Conservation (phyloP, 768 basidiomycete species). For the Lactarius pseudohatsudake region DNA sequence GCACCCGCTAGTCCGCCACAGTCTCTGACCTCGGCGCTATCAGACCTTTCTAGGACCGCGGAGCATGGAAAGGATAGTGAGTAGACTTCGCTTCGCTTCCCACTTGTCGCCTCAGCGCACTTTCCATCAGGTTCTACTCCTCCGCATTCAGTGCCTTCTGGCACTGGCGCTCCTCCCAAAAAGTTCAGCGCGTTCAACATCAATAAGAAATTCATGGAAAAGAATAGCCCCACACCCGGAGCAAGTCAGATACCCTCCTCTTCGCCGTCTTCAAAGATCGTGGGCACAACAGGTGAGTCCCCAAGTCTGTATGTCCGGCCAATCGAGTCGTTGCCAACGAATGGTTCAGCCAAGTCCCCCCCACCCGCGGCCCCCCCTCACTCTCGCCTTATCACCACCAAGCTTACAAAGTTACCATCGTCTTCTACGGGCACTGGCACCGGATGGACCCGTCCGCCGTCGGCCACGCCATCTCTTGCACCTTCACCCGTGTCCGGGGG, state of each 20-base stretch:
- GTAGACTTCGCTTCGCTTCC: conserved; percentile 6
- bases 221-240: conserved; percentile 64
- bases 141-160: conserved; percentile 21
- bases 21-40: conserved; percentile 5
- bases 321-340: conserved; percentile 1
- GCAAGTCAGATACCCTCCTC: conserved; percentile 46
- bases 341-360: conserved; percentile 53
- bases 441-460: conserved; percentile 80
- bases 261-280: conserved; percentile 49
- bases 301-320: not conserved
- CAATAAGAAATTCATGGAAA: conserved; percentile 96
- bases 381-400: conserved; percentile 83
- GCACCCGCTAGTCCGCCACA: conserved; percentile 23
- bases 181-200: conserved; percentile 89
- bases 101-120: conserved; percentile 5
- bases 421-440: conserved; percentile 56
- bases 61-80: conserved; percentile 22
- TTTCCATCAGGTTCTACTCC: conserved; percentile 21
- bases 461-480: conserved; percentile 60
- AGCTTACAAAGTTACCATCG: conserved; percentile 69
- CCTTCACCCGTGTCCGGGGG: conserved; percentile 46
- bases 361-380: conserved; percentile 57
- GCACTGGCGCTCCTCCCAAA: conserved; percentile 60
- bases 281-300: conserved; percentile 51
- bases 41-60: conserved; percentile 23